These are phyloP conservation scores for Funneliformis caledonium DNA, from an alignment of 371 early-diverging fungal species.

Conservation along the genomic window DNA sequence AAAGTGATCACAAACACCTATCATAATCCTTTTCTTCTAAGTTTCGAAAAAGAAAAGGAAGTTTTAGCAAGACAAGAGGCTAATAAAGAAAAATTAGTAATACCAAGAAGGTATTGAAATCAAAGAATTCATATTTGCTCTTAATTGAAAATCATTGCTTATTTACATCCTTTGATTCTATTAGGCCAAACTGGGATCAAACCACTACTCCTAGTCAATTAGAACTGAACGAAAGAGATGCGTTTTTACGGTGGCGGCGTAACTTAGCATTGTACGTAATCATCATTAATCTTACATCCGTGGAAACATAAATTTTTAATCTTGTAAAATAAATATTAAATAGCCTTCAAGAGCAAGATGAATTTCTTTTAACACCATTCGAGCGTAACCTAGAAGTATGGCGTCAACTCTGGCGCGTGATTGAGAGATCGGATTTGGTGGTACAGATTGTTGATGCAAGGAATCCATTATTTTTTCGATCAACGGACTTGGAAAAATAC, in stretches of 20 bases:
- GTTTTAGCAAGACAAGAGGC: constrained; percentile 77
- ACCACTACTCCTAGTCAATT: constrained; percentile 84
- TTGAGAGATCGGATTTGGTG: constrained; percentile 96
- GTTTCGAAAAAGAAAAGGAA: constrained; percentile 76
- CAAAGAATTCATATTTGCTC: not conserved
- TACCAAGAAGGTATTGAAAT: constrained; percentile 67
- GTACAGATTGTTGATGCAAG: constrained; percentile 99
- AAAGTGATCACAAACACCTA: constrained; percentile 78
- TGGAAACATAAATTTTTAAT: not conserved
- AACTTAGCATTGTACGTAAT: constrained; percentile 70
- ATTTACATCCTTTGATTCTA: not conserved
- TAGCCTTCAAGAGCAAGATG: constrained; percentile 87
- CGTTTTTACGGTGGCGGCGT: constrained; percentile 94
- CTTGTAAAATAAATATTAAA: not conserved
- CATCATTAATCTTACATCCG: not conserved
- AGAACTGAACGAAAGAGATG: constrained; percentile 79
- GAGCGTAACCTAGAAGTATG: constrained; percentile 99
- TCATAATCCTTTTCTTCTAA: constrained; percentile 82
- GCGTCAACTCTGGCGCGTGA: constrained; percentile 99
- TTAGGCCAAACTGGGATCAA: constrained; percentile 87
- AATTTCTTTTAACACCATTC: constrained; percentile 93
- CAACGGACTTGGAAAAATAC: constrained; percentile 90
- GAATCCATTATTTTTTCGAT: constrained; percentile 95
- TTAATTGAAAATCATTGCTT: not conserved
- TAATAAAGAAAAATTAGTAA: constrained; percentile 71